Percentiles rank a stretch among this genome's conserved stretches.
Conservation (phyloP, 768 basidiomycete species). For the Lactarius evosmus region DNA sequence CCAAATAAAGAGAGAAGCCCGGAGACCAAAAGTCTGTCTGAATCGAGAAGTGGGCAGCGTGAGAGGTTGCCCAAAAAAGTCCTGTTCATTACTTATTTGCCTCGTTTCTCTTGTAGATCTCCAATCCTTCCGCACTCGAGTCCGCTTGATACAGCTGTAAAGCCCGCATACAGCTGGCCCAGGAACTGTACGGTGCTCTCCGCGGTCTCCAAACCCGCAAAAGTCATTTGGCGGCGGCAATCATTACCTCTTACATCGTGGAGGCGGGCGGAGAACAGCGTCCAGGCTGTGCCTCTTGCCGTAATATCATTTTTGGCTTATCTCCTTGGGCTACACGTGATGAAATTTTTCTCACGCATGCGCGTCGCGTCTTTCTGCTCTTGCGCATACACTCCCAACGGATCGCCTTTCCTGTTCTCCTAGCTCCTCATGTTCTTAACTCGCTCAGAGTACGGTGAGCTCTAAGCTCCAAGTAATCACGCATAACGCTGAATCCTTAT, state of each 20-base stretch:
- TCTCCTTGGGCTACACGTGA: constrained; percentile 16
- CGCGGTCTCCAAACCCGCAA: neutral
- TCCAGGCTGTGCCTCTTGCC: too few relatives aligned
- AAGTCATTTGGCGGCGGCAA: neutral
- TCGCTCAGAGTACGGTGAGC: constrained; percentile 88
- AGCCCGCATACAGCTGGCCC: neutral
- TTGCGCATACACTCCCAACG: neutral
- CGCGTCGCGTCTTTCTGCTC: constrained; percentile 17
- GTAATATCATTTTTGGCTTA: neutral
- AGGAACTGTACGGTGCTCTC: neutral
- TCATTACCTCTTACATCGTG: neutral
- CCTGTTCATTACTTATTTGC: neutral
- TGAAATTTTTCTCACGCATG: constrained; percentile 16
- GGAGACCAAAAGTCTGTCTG: neutral
- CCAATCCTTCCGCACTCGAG: too few relatives aligned
- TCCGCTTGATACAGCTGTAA: neutral
- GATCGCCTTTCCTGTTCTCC: constrained; percentile 8
- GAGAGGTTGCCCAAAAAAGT: neutral
- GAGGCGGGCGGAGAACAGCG: neutral
- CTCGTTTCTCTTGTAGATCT: neutral
- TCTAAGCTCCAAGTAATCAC: neutral
- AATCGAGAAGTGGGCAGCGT: neutral
- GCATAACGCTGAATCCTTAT: constrained; percentile 6
- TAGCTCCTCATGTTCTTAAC: constrained; percentile 73
- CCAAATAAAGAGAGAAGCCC: neutral